Evolutionary conservation across 23 red algal species (phyloP), one percentile per base, ranked within the genome.

Genomic region (Agarophyton chilense): DNA sequence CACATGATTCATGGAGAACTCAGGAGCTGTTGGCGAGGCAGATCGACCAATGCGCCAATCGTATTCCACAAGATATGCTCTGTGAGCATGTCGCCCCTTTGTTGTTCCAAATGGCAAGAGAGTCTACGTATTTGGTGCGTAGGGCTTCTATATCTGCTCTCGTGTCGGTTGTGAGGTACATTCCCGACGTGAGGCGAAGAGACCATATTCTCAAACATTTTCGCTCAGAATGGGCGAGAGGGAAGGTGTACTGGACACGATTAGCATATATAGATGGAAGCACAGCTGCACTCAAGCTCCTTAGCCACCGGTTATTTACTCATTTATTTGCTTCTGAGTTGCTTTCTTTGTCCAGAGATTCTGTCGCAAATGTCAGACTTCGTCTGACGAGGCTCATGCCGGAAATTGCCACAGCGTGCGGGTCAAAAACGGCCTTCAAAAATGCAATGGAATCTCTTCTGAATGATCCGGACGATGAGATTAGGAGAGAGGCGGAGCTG

Each of bases 131-230:
- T 34, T 75, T 95, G 38, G 93, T 95, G 19, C 77, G 93, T 12
- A 83, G 88, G 77, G 88, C 93, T 31, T 90, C 79, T 66, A 95
- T 95, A 46, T 85, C 77, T 21, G 93, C 93, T 14, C 61, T 92
- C 35, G 86, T 91, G n/a, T 68, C 68, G 29, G 84, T 91, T 26
- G 77, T 95, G 33, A 79, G 93, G 14, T 85, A 80, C 60, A 91
- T 95, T 53, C 81, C 85, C 19, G 88, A 91, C 58, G 82, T 90
- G 33, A 81, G 93, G 31, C 56, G 93, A 64, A 68, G 93, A 47
- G 93, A 95, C 53, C 93, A 95, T 36, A 95, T 95, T 65, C 47
- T 92, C 22, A 95, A 92, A 51, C 93, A 95, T 83, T 95, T 95
- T 52, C 86, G 82, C n/a, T 86, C 79, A 4, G 93, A 95, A 44